Conservation (phyloP, 2,329 filamentous ascomycete genomes). For the Pleomassaria siparia region DNA sequence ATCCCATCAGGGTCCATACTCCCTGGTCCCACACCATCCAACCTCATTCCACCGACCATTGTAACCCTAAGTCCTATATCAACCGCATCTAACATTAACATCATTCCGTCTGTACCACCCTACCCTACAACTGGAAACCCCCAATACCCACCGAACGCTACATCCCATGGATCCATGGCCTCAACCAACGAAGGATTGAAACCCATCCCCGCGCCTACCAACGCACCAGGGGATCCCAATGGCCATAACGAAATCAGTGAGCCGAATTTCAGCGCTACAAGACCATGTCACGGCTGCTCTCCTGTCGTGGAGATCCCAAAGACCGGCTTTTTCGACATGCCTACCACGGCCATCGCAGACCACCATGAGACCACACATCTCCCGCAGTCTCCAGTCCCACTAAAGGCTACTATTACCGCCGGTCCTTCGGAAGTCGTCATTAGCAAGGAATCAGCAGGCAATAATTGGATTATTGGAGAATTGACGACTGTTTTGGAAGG, state of each 20-base stretch:
- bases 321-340: slow-evolving; percentile 18
- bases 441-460: slow-evolving; percentile 9
- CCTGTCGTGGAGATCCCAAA: slow-evolving; percentile 30
- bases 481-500: slow-evolving; percentile 12
- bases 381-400: not conserved
- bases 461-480: slow-evolving; percentile 9
- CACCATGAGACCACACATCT: slow-evolving; percentile 13
- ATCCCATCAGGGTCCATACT: slow-evolving; percentile 8
- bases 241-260: slow-evolving; percentile 36
- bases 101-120: slow-evolving; percentile 3
- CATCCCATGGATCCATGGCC: slow-evolving; percentile 18
- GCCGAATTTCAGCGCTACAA: slow-evolving; percentile 29
- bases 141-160: not conserved
- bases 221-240: slow-evolving; percentile 26
- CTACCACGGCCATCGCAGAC: slow-evolving; percentile 18
- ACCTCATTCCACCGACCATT: slow-evolving; percentile 6
- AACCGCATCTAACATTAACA: slow-evolving; percentile 1
- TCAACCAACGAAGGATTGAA: slow-evolving; percentile 26
- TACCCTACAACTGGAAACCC: not conserved
- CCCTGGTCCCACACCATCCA: slow-evolving; percentile 4
- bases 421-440: slow-evolving; percentile 12
- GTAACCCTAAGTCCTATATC: slow-evolving; percentile 7
- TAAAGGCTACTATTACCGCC: slow-evolving; percentile 14
- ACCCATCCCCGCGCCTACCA: slow-evolving; percentile 27
- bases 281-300: slow-evolving; percentile 28